Evolutionary conservation across 257 asterid species (phyloP).

Genomic region (Solanum sparsipilum): DNA sequence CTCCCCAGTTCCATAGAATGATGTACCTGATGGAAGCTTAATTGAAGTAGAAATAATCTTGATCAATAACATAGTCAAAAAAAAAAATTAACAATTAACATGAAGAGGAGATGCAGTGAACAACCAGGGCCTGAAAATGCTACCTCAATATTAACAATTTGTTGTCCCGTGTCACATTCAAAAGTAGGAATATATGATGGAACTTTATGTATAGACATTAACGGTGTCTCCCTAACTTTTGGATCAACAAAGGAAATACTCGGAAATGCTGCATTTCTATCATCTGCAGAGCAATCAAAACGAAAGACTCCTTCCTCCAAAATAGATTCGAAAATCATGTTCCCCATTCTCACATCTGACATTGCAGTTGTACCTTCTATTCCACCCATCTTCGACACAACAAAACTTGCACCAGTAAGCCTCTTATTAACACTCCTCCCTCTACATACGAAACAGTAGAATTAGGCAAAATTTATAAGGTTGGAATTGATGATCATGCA

Average conservation of each 20-base stretch:
- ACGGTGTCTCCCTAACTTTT: constrained; percentile 61
- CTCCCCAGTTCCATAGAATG: constrained; percentile 97
- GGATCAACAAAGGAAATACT: constrained; percentile 61
- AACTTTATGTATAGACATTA: constrained; percentile 18
- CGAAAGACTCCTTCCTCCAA: constrained; percentile 86
- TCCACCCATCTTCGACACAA: constrained; percentile 46
- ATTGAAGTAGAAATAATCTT: constrained; percentile 3
- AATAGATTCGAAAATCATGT: constrained; percentile 78
- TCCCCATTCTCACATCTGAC: constrained; percentile 34
- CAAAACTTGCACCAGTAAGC: constrained; percentile 18
- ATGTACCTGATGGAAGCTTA: constrained; percentile 78
- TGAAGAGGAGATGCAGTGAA: neutral
- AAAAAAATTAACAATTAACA: neutral
- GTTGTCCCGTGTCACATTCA: constrained; percentile 53
- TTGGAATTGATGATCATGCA: neutral
- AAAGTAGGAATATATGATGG: constrained; percentile 65
- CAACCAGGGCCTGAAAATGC: too few relatives aligned
- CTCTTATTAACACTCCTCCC: constrained; percentile 18
- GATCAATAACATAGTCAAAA: constrained; percentile 1
- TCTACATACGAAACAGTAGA: constrained; percentile 16
- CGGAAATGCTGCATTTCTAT: constrained; percentile 64
- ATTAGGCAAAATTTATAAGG: neutral
- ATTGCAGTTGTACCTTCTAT: constrained; percentile 17
- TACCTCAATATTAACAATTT: constrained; percentile 67
- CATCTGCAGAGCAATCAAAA: constrained; percentile 80